Evolutionary conservation across 1,284 basidiomycete genomes (phyloP).

Genomic region (Sanghuangporus sanghuang): DNA sequence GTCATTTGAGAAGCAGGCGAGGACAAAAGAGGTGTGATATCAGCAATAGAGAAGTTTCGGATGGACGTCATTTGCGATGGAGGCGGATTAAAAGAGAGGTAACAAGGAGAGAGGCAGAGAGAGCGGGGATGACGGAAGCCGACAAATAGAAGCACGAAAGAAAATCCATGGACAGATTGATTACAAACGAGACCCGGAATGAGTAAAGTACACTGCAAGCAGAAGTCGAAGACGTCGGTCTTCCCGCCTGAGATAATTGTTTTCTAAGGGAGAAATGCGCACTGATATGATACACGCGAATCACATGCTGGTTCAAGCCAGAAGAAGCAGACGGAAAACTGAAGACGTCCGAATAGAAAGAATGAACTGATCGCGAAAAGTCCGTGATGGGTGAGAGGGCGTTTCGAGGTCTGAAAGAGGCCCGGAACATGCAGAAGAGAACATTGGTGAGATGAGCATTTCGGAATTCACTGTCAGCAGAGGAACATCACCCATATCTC

Average conservation of each 20-base stretch:
- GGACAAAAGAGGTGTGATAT: no score
- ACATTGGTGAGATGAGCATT: no score
- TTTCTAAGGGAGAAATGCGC: neutral
- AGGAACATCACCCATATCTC: no score
- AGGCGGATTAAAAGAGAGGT: no score
- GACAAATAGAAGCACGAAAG: neutral
- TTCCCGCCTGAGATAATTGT: neutral
- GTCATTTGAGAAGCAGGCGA: no score
- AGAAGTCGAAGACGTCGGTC: neutral
- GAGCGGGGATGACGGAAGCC: neutral
- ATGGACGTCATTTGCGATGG: no score
- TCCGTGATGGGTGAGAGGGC: neutral
- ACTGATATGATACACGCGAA: neutral
- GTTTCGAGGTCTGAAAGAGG: neutral
- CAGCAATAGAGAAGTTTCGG: no score
- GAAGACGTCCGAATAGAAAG: neutral
- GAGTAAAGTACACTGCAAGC: neutral
- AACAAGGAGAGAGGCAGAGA: neutral
- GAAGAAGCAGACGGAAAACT: neutral
- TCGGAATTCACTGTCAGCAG: no score
- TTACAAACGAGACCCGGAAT: neutral
- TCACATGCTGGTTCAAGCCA: neutral
- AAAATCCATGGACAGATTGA: neutral
- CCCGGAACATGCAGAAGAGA: no score
- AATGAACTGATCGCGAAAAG: neutral